Base-by-base conservation (phyloP, 176 grass and related monocot genomes). In the Triticum monococcum region DNA sequence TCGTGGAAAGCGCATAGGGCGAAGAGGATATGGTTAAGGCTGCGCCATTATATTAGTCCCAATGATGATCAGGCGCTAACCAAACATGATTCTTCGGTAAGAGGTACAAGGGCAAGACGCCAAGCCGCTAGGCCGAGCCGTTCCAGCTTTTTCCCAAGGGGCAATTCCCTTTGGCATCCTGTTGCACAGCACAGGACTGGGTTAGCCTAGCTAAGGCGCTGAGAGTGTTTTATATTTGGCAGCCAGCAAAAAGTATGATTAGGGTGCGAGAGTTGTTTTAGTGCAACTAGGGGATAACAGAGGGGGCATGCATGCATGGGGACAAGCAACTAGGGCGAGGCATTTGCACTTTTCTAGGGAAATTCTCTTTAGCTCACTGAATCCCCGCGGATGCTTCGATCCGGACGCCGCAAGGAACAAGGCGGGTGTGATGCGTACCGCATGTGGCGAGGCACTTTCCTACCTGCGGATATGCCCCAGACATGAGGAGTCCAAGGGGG, bases 261-360 rank as follows among this genome's bases (percentile, higher is more conserved):
- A 32, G 26, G 87, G 12, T 8, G 69, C 8, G 63, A 54, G 48
- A 52, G 14, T 85, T 81, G 82, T 85, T 88, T 91, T 81, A 81
- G 70, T 31, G 70, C 77, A 81, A 81, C 82, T 81, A 81, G 81
- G 74, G 30, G 75, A 80, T 87, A 85, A 75, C 79, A 80, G 81
- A 3, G 70, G 70, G 22, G 23, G 72, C 12, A 22, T 18, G 7
- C 28, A 30, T 23, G 72, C 72, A 62, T 85, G 63, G 56, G 63
- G 81, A 69, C 89, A 85, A 85, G 81, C 63, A 59, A 65, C 91
- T 87, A 85, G 57, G 78, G 77, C 66, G 57, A 57, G 85, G 85
- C 80, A 90, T 85, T 90, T 90, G 14, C 89, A 79, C 88, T 90
- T 93, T 90, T 90, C 81, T 79, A 90, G 88, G 70, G 71, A 84